Base-by-base conservation (phyloP, 225 moss, liverwort and hornwort genomes). In the Straminergon stramineum region DNA sequence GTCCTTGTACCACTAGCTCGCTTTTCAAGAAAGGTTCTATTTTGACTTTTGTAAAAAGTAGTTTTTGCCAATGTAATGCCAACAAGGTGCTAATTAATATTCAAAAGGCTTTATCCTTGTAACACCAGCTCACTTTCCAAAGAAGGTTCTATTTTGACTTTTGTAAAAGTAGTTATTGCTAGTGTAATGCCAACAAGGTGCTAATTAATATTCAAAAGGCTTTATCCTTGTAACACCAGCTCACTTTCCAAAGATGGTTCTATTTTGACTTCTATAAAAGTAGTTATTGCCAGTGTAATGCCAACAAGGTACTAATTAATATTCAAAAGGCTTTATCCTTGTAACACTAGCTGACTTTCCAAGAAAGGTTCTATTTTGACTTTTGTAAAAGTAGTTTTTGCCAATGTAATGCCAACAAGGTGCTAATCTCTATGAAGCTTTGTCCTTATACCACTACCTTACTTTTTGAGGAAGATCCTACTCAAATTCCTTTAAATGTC, bases 401-500 rank as follows among this genome's bases (percentile, higher is more conserved):
- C 11, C 4, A 19, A 75, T 75, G 48, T 48, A 11, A 18, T 0
- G 4, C 4, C 15, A 53, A 55, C 3, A 52, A 21, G 21, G 76
- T 51, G 34, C 5, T 19, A 8, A 32, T 76, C 52, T 2, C n/a
- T n/a, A 52, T 17, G 52, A 21, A 7, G 19, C 8, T 52, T 34
- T 78, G 23, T 77, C 9, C 5, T 78, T 55, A 4, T 35, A 78
- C 3, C 9, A 34, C 10, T 35, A 6, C 35, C 53, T 35, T 15
- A 51, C 11, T 15, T 51, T 75, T 31, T 31, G 7, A 75, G 2
- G 7, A 75, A 51, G 51, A 75, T 48, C 18, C 18, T 12, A 75
- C 1, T 75, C 13, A 32, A 75, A 32, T 31, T 2, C 12, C 7
- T 0, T 20, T 1, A 31, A 4, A 75, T 51, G 35, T 37, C 0